Evolutionary conservation across 140 eudicot species (phyloP).

Genomic region (Cichorium intybus): DNA sequence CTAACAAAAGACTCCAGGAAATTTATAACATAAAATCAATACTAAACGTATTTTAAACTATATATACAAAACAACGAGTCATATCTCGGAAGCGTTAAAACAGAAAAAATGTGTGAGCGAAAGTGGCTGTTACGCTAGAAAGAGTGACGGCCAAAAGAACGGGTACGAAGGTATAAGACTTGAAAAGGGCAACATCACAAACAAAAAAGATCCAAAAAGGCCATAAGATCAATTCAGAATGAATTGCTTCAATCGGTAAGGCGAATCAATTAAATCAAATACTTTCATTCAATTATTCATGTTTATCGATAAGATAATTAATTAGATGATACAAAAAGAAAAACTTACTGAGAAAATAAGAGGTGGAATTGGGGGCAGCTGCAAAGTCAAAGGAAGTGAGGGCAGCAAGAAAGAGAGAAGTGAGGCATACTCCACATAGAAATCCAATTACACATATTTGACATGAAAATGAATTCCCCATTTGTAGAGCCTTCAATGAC

Average conservation of each 20-base stretch:
- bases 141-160: too few relatives aligned
- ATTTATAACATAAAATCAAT: not conserved
- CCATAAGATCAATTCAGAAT: too few relatives aligned
- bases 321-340: not conserved
- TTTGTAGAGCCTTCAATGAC: constrained; percentile 75
- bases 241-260: too few relatives aligned
- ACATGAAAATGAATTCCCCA: constrained; percentile 86
- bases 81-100: not conserved
- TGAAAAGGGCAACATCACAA: too few relatives aligned
- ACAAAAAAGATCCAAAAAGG: too few relatives aligned
- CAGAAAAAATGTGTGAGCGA: too few relatives aligned
- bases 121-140: too few relatives aligned
- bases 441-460: constrained; percentile 91
- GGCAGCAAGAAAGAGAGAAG: constrained; percentile 84
- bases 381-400: constrained; percentile 75
- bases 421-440: constrained; percentile 76
- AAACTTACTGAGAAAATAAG: constrained; percentile 53
- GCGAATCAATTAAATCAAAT: not conserved
- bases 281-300: too few relatives aligned
- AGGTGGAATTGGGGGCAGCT: constrained; percentile 38
- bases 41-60: not conserved
- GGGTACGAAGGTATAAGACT: too few relatives aligned
- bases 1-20: constrained; percentile 20
- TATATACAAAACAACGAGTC: not conserved
- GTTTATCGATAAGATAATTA: too few relatives aligned